Conservation (phyloP, 1,139 yeast genomes). For the Hyphopichia wangnamkhiaoensis region DNA sequence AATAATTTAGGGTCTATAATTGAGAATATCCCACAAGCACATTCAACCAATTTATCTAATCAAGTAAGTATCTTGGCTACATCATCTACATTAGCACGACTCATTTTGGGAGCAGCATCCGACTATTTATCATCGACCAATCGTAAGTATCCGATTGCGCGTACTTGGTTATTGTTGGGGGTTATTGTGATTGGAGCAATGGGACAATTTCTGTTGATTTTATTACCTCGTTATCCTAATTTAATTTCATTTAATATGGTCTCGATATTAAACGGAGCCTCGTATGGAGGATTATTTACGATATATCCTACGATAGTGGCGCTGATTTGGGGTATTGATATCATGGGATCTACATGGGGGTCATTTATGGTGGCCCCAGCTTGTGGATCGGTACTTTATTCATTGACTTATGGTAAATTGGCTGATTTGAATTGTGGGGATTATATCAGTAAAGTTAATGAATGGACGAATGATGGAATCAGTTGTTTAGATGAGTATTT, state of each 20-base stretch:
- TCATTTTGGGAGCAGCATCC: constrained; percentile 64
- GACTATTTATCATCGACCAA: constrained; percentile 48
- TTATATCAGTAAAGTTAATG: constrained; percentile 1
- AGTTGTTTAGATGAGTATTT: constrained; percentile 38
- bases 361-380: constrained; percentile 91
- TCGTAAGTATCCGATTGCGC: constrained; percentile 28
- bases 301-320: constrained; percentile 82
- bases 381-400: constrained; percentile 70
- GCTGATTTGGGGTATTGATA: constrained; percentile 84
- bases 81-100: constrained; percentile 46
- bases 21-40: constrained; percentile 16
- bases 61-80: constrained; percentile 44
- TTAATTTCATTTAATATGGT: constrained; percentile 20
- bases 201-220: constrained; percentile 34
- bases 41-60: constrained; percentile 50
- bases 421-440: constrained; percentile 49
- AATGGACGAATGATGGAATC: constrained; percentile 1
- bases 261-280: constrained; percentile 62
- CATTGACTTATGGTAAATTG: constrained; percentile 67
- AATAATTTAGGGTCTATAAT: constrained; percentile 79
- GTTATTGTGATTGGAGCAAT: constrained; percentile 43
- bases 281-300: constrained; percentile 86
- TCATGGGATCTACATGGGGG: constrained; percentile 95
- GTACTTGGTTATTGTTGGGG: constrained; percentile 46
- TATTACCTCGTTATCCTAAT: constrained; percentile 1